These are phyloP conservation scores for Terana coerulea DNA, from an alignment of 768 basidiomycete species.

Conservation along the genomic window DNA sequence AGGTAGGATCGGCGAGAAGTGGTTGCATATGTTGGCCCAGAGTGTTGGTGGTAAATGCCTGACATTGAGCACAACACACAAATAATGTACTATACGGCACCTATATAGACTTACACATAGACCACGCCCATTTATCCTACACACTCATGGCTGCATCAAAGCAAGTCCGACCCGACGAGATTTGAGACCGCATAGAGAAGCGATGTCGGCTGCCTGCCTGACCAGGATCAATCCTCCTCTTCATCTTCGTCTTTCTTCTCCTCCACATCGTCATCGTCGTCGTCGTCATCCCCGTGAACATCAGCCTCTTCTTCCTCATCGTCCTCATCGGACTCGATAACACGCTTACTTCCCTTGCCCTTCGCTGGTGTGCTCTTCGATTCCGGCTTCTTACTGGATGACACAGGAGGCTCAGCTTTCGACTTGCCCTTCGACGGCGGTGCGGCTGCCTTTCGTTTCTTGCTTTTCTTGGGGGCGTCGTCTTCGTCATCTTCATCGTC, in stretches of 20 bases:
- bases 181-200: too few species aligned
- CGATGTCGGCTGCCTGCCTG: too few species aligned
- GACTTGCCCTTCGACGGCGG: conserved; percentile 9
- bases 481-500: conserved; percentile 38
- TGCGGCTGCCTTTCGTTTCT: conserved; percentile 8
- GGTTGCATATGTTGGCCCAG: too few species aligned
- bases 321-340: conserved; percentile 34
- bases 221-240: conserved; percentile 26
- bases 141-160: too few species aligned
- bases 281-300: conserved; percentile 40
- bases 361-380: conserved; percentile 16
- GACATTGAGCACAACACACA: too few species aligned
- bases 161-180: too few species aligned
- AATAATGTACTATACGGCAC: too few species aligned
- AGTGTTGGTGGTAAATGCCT: too few species aligned
- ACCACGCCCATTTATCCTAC: too few species aligned
- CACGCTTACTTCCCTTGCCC: conserved; percentile 18
- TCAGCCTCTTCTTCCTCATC: conserved; percentile 31
- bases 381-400: conserved; percentile 9
- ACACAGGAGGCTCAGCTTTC: conserved; percentile 10
- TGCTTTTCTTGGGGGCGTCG: conserved; percentile 34
- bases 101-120: too few species aligned
- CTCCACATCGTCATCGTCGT: conserved; percentile 29
- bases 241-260: conserved; percentile 30
- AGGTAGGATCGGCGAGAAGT: too few species aligned